Percentiles rank a stretch among this genome's conserved stretches.
phyloP scores from a whole-genome alignment of 2,329 filamentous ascomycete genomes.

The Penicillium sumatraense region DNA sequence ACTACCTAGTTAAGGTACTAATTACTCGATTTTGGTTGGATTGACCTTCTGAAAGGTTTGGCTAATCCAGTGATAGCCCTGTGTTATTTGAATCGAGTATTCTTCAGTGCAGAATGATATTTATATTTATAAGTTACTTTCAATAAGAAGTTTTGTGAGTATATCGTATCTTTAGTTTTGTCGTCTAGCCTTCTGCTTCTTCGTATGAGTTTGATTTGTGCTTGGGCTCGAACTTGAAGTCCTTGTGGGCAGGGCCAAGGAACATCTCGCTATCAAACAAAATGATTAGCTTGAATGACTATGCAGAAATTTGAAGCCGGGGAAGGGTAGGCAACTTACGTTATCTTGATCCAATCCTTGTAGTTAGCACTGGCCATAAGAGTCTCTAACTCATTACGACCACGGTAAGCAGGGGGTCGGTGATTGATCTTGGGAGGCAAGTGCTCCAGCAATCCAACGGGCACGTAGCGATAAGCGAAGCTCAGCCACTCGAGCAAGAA shows the following conservation, averaged over 20 bases:
- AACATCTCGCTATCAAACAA: conserved; percentile 83
- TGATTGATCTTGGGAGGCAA: conserved; percentile 89
- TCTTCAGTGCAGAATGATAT: too few relatives aligned
- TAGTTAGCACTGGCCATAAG: conserved; percentile 88
- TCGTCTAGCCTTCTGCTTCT: conserved; percentile 61
- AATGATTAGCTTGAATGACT: conserved; percentile 13
- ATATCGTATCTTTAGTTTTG: neutral
- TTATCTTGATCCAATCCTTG: conserved; percentile 98
- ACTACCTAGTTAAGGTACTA: too few relatives aligned
- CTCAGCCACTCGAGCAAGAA: conserved; percentile 96
- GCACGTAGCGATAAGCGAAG: conserved; percentile 90
- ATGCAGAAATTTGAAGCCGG: conserved; percentile 6
- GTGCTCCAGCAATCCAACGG: conserved; percentile 83
- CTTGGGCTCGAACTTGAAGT: conserved; percentile 95
- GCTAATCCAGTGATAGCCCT: too few relatives aligned
- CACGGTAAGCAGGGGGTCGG: conserved; percentile 79
- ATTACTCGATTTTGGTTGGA: too few relatives aligned
- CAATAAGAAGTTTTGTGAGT: too few relatives aligned
- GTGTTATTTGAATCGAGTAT: too few relatives aligned
- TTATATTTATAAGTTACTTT: too few relatives aligned
- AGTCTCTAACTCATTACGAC: conserved; percentile 91
- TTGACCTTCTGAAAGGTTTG: too few relatives aligned
- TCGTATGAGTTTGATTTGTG: conserved; percentile 95
- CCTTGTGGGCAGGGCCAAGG: conserved; percentile 83
- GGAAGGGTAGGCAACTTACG: conserved; percentile 63